Evolutionary conservation across 2,329 filamentous ascomycete species (phyloP), one percentile per base, ranked within the genome.

Genomic region (Fusarium sp.): DNA sequence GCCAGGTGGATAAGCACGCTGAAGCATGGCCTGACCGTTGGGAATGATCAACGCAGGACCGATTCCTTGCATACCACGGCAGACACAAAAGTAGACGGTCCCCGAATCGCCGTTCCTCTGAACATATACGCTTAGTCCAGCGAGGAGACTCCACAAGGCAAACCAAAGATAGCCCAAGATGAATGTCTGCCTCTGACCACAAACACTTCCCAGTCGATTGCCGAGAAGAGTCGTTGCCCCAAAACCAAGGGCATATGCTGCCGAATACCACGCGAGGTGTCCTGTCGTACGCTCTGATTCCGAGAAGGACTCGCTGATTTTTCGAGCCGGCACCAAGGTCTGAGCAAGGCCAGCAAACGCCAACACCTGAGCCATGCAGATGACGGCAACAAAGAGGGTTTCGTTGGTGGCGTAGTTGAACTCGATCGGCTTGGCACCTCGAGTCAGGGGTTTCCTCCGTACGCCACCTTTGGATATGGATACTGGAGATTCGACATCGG

Each of bases 351-450:
- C 71, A n/a, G 77, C 77, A 69, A 70, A 74, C 13, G 71, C 71
- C 43, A 79, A 43, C 29, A 76, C 41, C 48, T 78, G 77, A 8
- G 77, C 77, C 73, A 79, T 70, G 18, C 75, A 79, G 16, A 79
- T 79, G 52, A 77, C 37, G 20, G 64, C 64, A 59, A 78, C 76
- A 60, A 79, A 79, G 39, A 76, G 43, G 8, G 68, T 61, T 50
- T 79, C 75, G 37, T 77, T 79, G n/a, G 76, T 77, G 6, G 76
- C 66, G 22, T 72, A 74, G 43, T 79, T 79, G 57, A 79, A 79
- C 48, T 69, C 73, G 43, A 79, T 73, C 14, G 72, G 71, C 52
- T 70, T 75, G 5, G 77, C 77, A 10, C 71, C 76, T 54, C 72
- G 69, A 5, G 67, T 75, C 16, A 79, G 50, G 6, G 77, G 77